Percentiles rank a stretch among this genome's conserved stretches.
These are phyloP conservation scores for Paralagenidium karlingii DNA, from an alignment of 352 stramenopile genomes.

Conservation along the genomic window DNA sequence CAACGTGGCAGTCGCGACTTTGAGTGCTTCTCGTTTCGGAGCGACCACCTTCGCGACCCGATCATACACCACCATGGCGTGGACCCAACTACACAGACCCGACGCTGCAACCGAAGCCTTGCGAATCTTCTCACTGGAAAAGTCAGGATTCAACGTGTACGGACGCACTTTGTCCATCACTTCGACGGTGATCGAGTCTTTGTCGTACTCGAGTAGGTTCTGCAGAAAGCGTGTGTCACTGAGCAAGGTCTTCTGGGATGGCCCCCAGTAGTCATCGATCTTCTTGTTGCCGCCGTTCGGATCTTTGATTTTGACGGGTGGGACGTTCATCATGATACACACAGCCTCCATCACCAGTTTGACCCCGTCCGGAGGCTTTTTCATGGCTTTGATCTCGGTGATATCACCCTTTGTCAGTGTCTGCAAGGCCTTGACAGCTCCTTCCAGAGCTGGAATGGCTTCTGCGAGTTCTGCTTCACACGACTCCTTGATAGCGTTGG, in stretches of 20 bases:
- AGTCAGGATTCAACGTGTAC: constrained; percentile 83
- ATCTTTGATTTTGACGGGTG: constrained; percentile 88
- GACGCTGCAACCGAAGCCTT: constrained; percentile 91
- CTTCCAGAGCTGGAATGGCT: constrained; percentile 87
- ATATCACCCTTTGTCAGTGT: constrained; percentile 92
- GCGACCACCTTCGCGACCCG: constrained; percentile 87
- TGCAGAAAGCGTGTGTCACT: constrained; percentile 88
- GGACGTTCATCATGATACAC: constrained; percentile 92
- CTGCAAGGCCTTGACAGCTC: constrained; percentile 84
- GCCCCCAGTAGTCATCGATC: constrained; percentile 91
- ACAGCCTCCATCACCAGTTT: constrained; percentile 93
- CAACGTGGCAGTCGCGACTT: constrained; percentile 79
- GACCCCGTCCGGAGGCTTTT: constrained; percentile 89
- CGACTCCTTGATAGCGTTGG: constrained; percentile 81
- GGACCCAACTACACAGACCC: constrained; percentile 91
- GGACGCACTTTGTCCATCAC: constrained; percentile 85
- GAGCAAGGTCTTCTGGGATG: constrained; percentile 88
- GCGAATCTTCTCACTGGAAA: constrained; percentile 89
- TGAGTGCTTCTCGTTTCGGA: constrained; percentile 88
- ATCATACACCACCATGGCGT: constrained; percentile 95
- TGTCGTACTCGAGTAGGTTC: constrained; percentile 92
- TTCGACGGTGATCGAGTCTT: constrained; percentile 88
- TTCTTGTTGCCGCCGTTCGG: constrained; percentile 85
- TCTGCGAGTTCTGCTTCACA: constrained; percentile 89
- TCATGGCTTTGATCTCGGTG: constrained; percentile 95